These are phyloP conservation scores for Daldinia caldariorum DNA, from an alignment of 495 filamentous ascomycete species.

Conservation along the genomic window DNA sequence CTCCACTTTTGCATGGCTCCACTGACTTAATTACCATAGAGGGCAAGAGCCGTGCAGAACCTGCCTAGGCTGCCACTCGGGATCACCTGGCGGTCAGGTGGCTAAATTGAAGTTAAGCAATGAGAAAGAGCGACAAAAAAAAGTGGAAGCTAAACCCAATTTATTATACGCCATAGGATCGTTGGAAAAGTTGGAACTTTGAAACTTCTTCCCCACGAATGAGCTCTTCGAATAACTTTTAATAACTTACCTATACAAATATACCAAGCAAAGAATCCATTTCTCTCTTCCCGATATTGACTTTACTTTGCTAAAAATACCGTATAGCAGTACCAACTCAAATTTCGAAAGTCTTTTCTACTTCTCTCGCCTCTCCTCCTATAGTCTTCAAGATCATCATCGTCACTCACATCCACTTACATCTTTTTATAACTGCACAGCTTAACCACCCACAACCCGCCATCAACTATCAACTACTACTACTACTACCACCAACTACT, in stretches of 20 bases:
- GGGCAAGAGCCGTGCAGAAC: conserved; percentile 5
- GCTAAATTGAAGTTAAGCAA: background rate
- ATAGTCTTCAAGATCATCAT: background rate
- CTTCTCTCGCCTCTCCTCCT: background rate
- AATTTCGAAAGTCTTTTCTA: background rate
- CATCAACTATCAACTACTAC: background rate
- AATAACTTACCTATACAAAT: background rate
- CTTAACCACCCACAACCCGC: background rate
- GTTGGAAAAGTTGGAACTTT: conserved; percentile 13
- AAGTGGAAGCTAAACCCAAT: background rate
- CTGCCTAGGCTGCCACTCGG: background rate
- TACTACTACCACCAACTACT: too few species aligned
- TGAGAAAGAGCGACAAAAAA: conserved; percentile 2
- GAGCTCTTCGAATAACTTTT: conserved; percentile 4
- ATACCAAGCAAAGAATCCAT: conserved; percentile 9
- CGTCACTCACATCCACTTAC: background rate
- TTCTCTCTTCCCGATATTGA: background rate
- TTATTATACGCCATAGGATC: conserved; percentile 11
- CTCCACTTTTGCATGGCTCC: conserved; percentile 4
- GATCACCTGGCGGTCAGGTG: conserved; percentile 2
- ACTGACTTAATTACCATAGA: conserved; percentile 11
- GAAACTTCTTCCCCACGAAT: conserved; percentile 15
- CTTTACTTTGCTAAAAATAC: background rate
- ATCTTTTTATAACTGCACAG: conserved; percentile 5
- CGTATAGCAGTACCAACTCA: conserved; percentile 1